A percentile compares a stretch with the other conserved stretches of the same genome.
phyloP scores from a whole-genome alignment of 2,329 filamentous ascomycete genomes.

The Sporothrix schenckii region DNA sequence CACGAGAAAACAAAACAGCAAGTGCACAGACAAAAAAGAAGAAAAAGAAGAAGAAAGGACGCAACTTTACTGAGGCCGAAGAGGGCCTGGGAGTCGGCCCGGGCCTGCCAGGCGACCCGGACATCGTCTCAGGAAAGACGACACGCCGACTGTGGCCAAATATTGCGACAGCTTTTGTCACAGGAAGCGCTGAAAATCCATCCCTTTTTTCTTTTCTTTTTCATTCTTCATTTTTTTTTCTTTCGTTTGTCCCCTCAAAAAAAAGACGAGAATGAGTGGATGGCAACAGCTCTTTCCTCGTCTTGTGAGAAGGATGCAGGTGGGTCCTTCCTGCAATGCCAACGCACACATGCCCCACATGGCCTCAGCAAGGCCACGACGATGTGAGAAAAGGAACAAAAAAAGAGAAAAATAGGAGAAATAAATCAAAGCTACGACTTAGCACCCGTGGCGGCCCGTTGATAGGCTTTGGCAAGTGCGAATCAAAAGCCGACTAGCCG shows the following conservation, averaged over 20 bases:
- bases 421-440: conserved; percentile 25
- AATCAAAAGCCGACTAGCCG: conserved; percentile 5
- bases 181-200: background rate
- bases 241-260: background rate
- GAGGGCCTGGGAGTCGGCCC: background rate
- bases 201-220: no score
- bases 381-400: background rate
- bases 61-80: background rate
- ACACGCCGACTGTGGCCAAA: background rate
- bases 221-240: no score
- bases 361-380: conserved; percentile 6
- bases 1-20: background rate
- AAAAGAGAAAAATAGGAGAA: background rate
- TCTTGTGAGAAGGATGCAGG: conserved; percentile 13
- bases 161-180: background rate
- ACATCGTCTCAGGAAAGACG: background rate
- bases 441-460: conserved; percentile 30
- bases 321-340: conserved; percentile 21
- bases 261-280: background rate
- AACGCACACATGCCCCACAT: conserved; percentile 24
- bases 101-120: conserved; percentile 8
- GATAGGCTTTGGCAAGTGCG: conserved; percentile 24
- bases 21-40: background rate
- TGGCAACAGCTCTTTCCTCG: conserved; percentile 11
- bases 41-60: background rate